These are phyloP conservation scores for Lojkania enalia DNA, from an alignment of 2,329 filamentous ascomycete species.

Conservation along the genomic window DNA sequence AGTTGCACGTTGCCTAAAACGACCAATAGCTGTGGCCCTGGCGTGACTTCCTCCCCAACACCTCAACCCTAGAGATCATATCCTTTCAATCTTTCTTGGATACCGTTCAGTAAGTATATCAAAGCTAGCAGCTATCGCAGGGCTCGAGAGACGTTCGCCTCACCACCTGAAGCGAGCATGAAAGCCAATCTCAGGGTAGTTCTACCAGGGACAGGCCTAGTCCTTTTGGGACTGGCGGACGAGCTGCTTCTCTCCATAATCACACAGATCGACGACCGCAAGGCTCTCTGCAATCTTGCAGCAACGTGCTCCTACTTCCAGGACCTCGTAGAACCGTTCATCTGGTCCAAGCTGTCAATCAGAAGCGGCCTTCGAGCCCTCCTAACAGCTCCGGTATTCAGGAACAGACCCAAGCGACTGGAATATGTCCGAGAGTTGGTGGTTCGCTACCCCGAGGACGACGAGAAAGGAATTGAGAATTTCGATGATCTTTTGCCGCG, in stretches of 20 bases:
- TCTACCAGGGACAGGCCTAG: too few species aligned
- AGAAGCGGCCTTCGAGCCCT: slow-evolving; percentile 30
- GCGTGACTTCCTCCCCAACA: too few species aligned
- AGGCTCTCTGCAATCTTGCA: slow-evolving; percentile 33
- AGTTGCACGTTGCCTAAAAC: too few species aligned
- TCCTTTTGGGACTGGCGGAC: slow-evolving; percentile 31
- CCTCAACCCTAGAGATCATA: too few species aligned
- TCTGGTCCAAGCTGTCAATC: slow-evolving; percentile 37
- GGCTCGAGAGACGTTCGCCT: too few species aligned
- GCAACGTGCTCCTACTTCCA: slow-evolving; percentile 36
- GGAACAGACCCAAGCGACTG: slow-evolving; percentile 26
- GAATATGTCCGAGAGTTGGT: slow-evolving; percentile 34
- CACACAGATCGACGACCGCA: slow-evolving; percentile 30
- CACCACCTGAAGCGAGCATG: too few species aligned
- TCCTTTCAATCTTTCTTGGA: too few species aligned
- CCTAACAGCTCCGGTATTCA: slow-evolving; percentile 26
- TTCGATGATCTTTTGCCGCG: slow-evolving; percentile 31
- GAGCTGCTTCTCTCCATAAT: slow-evolving; percentile 41
- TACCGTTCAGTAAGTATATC: too few species aligned
- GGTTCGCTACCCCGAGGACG: slow-evolving; percentile 29
- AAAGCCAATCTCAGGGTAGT: too few species aligned
- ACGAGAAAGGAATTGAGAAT: slow-evolving; percentile 33
- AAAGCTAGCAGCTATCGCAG: too few species aligned
- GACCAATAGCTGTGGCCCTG: too few species aligned
- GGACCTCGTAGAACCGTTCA: slow-evolving; percentile 36